A percentile compares a stretch with the other conserved stretches of the same genome.
These are phyloP conservation scores for Clarireedia paspali DNA, from an alignment of 2,329 filamentous ascomycete species.

Conservation along the genomic window DNA sequence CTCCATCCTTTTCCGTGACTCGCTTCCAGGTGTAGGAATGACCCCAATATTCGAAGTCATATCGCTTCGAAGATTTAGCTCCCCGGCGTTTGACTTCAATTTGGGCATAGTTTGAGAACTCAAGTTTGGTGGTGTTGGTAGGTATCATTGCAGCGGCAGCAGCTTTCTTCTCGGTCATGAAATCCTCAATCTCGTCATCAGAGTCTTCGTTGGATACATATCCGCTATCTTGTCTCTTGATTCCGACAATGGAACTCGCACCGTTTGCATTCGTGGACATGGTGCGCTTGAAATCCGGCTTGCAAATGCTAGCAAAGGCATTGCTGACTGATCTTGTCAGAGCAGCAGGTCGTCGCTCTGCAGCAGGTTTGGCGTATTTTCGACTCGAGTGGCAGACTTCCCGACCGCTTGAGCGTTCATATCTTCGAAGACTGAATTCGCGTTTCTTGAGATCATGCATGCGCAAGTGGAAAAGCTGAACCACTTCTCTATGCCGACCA, in stretches of 20 bases:
- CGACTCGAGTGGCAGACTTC: conserved; percentile 83
- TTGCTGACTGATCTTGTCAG: conserved; percentile 51
- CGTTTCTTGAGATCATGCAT: conserved; percentile 86
- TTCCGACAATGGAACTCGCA: conserved; percentile 3
- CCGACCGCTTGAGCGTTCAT: conserved; percentile 85
- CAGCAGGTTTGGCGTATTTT: conserved; percentile 52
- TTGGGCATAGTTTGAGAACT: conserved; percentile 96
- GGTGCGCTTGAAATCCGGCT: conserved; percentile 40
- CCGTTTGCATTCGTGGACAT: conserved; percentile 18
- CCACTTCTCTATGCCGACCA: conserved; percentile 48
- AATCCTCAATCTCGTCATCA: conserved; percentile 17
- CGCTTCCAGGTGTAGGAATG: conserved; percentile 78
- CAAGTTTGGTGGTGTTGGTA: conserved; percentile 76
- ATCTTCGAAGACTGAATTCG: conserved; percentile 84
- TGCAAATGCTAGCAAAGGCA: conserved; percentile 36
- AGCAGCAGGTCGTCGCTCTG: conserved; percentile 29
- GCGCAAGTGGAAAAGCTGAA: conserved; percentile 81
- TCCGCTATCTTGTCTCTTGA: conserved; percentile 41
- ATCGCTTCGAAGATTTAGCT: conserved; percentile 60
- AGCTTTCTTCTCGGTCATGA: conserved; percentile 26
- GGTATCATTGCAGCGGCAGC: conserved; percentile 32
- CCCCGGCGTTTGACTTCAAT: conserved; percentile 71
- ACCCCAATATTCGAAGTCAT: conserved; percentile 94
- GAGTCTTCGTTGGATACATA: conserved; percentile 43
- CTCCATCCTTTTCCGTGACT: conserved; percentile 58